phyloP scores from a whole-genome alignment of 1,284 basidiomycete genomes.

The Blastosporella zonata region DNA sequence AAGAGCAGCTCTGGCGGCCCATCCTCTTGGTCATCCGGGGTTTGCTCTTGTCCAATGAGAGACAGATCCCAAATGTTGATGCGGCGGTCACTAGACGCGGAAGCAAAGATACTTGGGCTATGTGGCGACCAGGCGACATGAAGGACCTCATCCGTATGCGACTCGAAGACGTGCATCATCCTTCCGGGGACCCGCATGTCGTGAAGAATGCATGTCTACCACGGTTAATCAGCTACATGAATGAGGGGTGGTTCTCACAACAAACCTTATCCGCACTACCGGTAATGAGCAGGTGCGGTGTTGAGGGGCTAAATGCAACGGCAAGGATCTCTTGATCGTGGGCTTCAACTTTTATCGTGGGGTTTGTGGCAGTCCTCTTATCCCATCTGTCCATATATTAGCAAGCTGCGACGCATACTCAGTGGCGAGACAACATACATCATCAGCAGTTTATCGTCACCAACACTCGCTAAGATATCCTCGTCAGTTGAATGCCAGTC shows the following conservation, averaged over 20 bases:
- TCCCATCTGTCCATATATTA: conserved; percentile 74
- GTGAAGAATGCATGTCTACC: conserved; percentile 84
- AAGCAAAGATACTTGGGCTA: conserved; percentile 87
- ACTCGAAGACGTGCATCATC: conserved; percentile 89
- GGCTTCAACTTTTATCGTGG: conserved; percentile 76
- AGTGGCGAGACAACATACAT: conserved; percentile 49
- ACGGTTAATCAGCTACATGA: conserved; percentile 6
- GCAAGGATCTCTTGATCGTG: conserved; percentile 91
- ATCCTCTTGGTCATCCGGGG: conserved; percentile 97
- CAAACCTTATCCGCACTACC: conserved; percentile 90
- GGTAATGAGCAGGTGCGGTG: conserved; percentile 85
- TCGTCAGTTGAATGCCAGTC: conserved; percentile 92
- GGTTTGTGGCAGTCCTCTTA: conserved; percentile 70
- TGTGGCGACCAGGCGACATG: conserved; percentile 95
- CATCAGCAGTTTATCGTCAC: conserved; percentile 93
- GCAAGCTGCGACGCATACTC: conserved; percentile 5
- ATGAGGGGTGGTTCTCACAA: conserved; percentile 1
- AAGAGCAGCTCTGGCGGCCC: conserved; percentile 94
- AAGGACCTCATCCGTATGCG: conserved; percentile 93
- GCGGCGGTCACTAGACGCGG: conserved; percentile 88
- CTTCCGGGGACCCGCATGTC: conserved; percentile 82
- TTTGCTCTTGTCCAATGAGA: conserved; percentile 93
- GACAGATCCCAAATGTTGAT: conserved; percentile 96
- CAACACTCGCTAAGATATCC: conserved; percentile 92
- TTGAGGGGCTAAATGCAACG: conserved; percentile 86